Conservation (phyloP, 257 asterid species). For the Solanum appendiculatum region DNA sequence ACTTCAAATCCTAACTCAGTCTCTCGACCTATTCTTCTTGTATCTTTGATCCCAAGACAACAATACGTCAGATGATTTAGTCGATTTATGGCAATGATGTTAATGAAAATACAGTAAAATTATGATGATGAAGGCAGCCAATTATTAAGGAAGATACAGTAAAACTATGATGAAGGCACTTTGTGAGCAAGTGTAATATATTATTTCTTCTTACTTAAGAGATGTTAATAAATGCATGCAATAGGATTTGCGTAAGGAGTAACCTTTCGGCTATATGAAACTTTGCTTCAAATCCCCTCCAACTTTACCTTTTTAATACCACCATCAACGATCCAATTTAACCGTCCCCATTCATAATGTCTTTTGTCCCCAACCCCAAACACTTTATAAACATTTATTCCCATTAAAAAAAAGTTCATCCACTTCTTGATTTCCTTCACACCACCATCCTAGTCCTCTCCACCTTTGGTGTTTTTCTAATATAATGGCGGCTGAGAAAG, state of each 20-base stretch:
- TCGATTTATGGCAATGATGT: background rate
- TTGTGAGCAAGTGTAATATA: background rate
- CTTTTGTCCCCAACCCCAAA: background rate
- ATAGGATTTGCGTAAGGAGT: background rate
- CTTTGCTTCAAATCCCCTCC: conserved; percentile 40
- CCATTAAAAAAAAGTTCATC: background rate
- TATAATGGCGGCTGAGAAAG: conserved; percentile 33
- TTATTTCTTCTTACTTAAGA: background rate
- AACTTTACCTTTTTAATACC: conserved; percentile 23
- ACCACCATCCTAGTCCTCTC: background rate
- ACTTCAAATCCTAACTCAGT: background rate
- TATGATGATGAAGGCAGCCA: background rate
- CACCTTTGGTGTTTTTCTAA: background rate
- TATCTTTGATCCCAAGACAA: background rate
- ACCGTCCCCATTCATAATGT: background rate
- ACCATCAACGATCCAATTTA: conserved; percentile 8
- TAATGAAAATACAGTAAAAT: background rate
- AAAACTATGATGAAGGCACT: background rate
- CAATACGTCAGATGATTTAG: background rate
- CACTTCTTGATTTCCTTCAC: background rate
- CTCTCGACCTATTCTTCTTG: background rate
- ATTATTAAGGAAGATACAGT: background rate
- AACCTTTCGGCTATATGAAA: conserved; percentile 33
- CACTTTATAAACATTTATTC: background rate
- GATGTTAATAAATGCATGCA: background rate